Evolutionary conservation across 345 rosid species (phyloP), one percentile per base, ranked within the genome.

Genomic region (Eucalyptus sp.): DNA sequence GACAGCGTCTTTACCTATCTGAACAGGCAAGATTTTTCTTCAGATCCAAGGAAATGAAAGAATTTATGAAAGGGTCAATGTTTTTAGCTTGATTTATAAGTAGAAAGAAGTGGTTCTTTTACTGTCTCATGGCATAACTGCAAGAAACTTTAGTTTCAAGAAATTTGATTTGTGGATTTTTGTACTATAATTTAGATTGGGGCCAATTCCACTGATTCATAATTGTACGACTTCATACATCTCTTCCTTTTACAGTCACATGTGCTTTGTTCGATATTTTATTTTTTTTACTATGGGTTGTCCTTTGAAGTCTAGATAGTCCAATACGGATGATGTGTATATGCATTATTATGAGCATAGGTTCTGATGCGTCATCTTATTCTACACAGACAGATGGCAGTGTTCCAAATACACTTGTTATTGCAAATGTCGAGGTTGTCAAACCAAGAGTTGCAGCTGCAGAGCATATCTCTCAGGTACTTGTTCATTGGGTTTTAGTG

Each of bases 361-460:
- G 71, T 87, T 83, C 88, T 90, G 18, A 37, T 86, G 88, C 31
- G 27, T 84, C 29, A 87, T 86, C 62, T 91, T 12, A 87, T 86
- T 89, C 49, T 58, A 68, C 66, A 68, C 91, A 96, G 99, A 96
- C 98, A 76, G 99, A 96, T 93, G 95, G 97, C 52, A 96, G 95
- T 91, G 97, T 96, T 62, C 99, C 99, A 87, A 96, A 96, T 92
- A 96, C 99, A 29, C 93, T 96, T 86, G 98, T 96, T 76, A 95
- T 96, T 87, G 97, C 98, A 16, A 96, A 95, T 89, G 95, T 96
- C 48, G 97, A 96, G 92, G 93, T 96, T 93, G 98, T 96, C 86
- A 96, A 96, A 91, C 98, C 95, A 18, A 92, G 99, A 80, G 97
- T 96, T 86, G 99, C 99, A 41, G 99, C 99, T 86, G 97, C 97